Percentiles rank a stretch among this genome's conserved stretches.
phyloP scores from a whole-genome alignment of 73 alveolate genomes.

The Loxodes magnus region DNA sequence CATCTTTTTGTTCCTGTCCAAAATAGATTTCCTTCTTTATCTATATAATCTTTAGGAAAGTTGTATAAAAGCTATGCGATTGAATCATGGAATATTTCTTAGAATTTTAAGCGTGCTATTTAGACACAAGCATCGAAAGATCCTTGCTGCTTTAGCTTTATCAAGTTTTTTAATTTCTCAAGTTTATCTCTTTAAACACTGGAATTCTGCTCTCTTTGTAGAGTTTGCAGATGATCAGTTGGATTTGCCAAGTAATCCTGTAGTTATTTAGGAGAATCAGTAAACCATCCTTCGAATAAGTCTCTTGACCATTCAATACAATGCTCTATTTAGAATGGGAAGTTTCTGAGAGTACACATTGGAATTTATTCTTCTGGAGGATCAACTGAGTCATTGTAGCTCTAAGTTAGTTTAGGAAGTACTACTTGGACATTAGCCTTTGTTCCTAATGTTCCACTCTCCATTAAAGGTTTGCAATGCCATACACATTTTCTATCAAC shows the following conservation, averaged over 20 bases:
- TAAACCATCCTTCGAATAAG: conserved; percentile 71
- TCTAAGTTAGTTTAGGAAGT: conserved; percentile 76
- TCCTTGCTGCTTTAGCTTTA: conserved; percentile 40
- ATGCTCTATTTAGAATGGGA: conserved; percentile 95
- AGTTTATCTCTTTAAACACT: conserved; percentile 65
- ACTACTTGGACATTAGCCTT: conserved; percentile 83
- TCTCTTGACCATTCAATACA: conserved; percentile 96
- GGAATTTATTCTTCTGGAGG: conserved; percentile 95
- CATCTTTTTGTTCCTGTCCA: conserved; percentile 94
- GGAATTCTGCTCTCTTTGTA: conserved; percentile 37
- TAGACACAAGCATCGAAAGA: conserved; percentile 63
- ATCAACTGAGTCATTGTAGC: conserved; percentile 86
- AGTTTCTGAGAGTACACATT: conserved; percentile 84
- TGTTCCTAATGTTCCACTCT: conserved; percentile 90
- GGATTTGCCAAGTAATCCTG: conserved; percentile 63
- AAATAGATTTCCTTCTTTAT: conserved; percentile 82
- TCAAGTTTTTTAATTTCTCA: conserved; percentile 49
- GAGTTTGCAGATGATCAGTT: conserved; percentile 30
- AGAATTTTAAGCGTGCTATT: conserved; percentile 60
- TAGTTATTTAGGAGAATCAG: conserved; percentile 49
- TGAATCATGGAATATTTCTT: conserved; percentile 43
- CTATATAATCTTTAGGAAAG: conserved; percentile 82
- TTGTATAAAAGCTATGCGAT: conserved; percentile 51
- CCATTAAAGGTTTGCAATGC: conserved; percentile 83
- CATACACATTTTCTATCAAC: conserved; percentile 88